Base-by-base conservation (phyloP, 2,329 filamentous ascomycete genomes). In the Leptographium procerum region DNA sequence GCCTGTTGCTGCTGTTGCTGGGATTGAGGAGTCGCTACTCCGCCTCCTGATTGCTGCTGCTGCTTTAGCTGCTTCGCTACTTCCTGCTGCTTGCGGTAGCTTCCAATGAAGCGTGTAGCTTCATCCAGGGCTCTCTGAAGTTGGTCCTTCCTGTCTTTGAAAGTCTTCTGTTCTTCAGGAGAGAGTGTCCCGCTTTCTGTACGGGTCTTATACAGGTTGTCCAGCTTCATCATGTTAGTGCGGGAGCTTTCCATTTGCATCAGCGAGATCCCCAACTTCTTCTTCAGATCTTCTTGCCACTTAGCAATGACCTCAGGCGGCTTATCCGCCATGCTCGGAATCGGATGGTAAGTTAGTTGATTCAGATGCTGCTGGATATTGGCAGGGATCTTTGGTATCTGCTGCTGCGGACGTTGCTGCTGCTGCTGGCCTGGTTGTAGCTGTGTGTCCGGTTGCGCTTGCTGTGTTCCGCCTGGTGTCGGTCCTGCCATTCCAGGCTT, bases 171-270 rank as follows among this genome's bases (percentile, higher is more conserved):
- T 55, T 82, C 78, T 2, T 81, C 78, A 1, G 76, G 68, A 4
- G 70, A 72, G 14, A 80, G 66, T 0, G 73, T 69, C 3, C 76
- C 76, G 28, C 72, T 72, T 4, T 73, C 69, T 16, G 70, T 67
- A 26, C 77, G 69, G 22, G 77, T 73, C 54, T 74, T 74, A 24
- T 75, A 67, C 3, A 69, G 61, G 52, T 69, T 69, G 13, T 81
- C 77, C 56, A 80, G 68, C 55, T 68, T 67, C 2, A 67, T 67
- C 4, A 80, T 65, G 52, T 72, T 71, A n/a, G 62, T 65, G 13
- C 75, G 73, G 3, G 72, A 69, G 11, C 63, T 69, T 43, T 82
- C 79, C 72, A 83, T 81, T 2, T 73, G 71, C 62, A 75, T 68
- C 7, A 83, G 66, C 0, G 76, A 78, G 45, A 75, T 70, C 0